Conservation (phyloP, 768 basidiomycete species). For the Lactarius sp. region DNA sequence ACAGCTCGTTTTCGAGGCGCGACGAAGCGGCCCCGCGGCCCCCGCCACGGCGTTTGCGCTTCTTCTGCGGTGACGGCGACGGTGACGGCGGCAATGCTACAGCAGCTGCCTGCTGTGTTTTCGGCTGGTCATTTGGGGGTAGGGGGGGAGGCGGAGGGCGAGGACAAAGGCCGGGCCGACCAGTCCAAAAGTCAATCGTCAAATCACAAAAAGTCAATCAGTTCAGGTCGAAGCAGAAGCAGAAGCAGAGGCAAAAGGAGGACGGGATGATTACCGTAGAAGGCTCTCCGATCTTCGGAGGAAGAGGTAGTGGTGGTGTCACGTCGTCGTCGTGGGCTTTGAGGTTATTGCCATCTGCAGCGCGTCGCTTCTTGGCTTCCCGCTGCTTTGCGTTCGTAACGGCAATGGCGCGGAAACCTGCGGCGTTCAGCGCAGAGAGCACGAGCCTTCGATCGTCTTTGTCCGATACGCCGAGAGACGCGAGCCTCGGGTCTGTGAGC, state of each 20-base stretch:
- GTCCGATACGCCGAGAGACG: conserved; percentile 51
- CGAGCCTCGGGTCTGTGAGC: conserved; percentile 57
- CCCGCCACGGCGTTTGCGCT: conserved; percentile 40
- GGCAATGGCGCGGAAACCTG: conserved; percentile 45
- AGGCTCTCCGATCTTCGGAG: conserved; percentile 1
- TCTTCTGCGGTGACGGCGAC: conserved; percentile 39
- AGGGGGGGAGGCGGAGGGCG: too few relatives aligned
- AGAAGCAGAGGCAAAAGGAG: not conserved
- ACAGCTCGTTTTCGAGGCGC: conserved; percentile 44
- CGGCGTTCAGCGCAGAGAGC: conserved; percentile 55
- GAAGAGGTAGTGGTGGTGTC: too few relatives aligned
- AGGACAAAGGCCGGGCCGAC: not conserved
- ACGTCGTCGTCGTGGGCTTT: not conserved
- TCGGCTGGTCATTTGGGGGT: not conserved
- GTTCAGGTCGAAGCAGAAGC: not conserved
- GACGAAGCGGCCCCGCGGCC: conserved; percentile 31
- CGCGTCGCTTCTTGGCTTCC: conserved; percentile 24
- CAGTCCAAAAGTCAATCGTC: not conserved
- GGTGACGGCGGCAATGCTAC: too few relatives aligned
- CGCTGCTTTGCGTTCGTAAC: conserved; percentile 14
- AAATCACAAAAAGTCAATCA: too few relatives aligned
- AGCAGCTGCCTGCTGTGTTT: conserved; percentile 2
- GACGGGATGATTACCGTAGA: conserved; percentile 11
- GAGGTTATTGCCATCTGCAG: conserved; percentile 6
- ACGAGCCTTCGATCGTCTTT: conserved; percentile 61